Evolutionary conservation across 1,284 basidiomycete genomes (phyloP), one percentile per base, ranked within the genome.

Genomic region (Coniferiporia weirii): DNA sequence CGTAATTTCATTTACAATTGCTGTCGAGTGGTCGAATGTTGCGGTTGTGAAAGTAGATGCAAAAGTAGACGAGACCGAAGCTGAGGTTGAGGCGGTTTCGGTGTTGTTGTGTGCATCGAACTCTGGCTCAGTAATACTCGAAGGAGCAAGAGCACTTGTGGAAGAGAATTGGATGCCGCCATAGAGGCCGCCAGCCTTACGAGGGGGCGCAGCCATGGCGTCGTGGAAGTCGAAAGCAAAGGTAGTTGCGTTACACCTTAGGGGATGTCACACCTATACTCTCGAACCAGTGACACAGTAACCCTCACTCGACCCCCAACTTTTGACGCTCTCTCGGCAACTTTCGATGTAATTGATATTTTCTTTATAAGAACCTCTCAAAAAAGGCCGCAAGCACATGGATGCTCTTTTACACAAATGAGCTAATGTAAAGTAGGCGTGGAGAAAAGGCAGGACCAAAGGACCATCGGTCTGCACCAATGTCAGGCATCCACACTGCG

Each of bases 121-220:
- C 7, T 51, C 32, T 17, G 55, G 43, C 36, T 61, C 60, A n/a
- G 34, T 43, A 7, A 51, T 53, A 44, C 27, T 67, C 22, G 79
- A 70, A 53, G 80, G 76, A 59, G 80, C 72, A 57, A 74, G 71
- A 17, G 80, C 76, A 63, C 81, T 76, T 46, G 79, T 75, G 61
- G 84, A 80, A 40, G 87, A 87, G 72, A 91, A 91, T 59, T 89
- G 85, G 63, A 91, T 89, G 67, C 88, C 88, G 53, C 89, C 88
- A 65, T 91, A 91, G 56, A 91, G 79, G 59, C 89, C 88, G 61
- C 88, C 88, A 61, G 86, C 85, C 78, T 82, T 81, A 72, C 83
- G 63, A 51, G 62, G 44, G 43, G 47, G 58, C 52, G 46, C 35
- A 34, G 54, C 50, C 61, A 60, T 63, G 44, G 54, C 20, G 36